Percentiles rank a stretch among this genome's conserved stretches.
These are phyloP conservation scores for Chaetomiaceae sp. DNA, from an alignment of 2,329 filamentous ascomycete species.

Conservation along the genomic window DNA sequence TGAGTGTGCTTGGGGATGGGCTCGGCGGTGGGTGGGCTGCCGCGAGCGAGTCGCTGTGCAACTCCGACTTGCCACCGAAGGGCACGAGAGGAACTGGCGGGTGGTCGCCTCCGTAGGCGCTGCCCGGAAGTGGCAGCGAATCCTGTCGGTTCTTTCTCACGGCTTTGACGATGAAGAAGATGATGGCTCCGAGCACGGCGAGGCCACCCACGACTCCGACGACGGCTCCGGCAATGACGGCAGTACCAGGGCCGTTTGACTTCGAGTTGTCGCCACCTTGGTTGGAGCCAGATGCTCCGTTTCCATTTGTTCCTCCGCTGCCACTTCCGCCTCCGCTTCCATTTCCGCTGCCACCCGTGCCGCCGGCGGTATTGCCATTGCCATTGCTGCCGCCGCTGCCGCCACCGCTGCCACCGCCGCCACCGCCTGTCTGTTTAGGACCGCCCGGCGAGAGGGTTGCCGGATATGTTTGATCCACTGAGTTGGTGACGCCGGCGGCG, in stretches of 20 bases:
- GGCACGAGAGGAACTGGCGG: slow-evolving; percentile 9
- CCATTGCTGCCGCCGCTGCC: background rate
- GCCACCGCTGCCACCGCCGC: too few relatives aligned
- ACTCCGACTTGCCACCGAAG: slow-evolving; percentile 27
- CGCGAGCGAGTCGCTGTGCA: slow-evolving; percentile 15
- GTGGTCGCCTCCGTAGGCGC: slow-evolving; percentile 11
- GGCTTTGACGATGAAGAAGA: slow-evolving; percentile 32
- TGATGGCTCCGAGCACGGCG: slow-evolving; percentile 27
- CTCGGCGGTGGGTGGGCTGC: slow-evolving; percentile 24
- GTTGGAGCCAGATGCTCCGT: background rate
- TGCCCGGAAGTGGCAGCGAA: slow-evolving; percentile 5
- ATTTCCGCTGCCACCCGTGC: slow-evolving; percentile 14
- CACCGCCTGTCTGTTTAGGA: slow-evolving; percentile 6
- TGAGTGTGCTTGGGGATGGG: slow-evolving; percentile 27
- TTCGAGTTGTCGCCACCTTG: background rate
- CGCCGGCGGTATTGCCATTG: too few relatives aligned
- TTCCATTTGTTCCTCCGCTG: background rate
- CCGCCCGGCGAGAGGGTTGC: slow-evolving; percentile 4
- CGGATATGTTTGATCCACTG: slow-evolving; percentile 27
- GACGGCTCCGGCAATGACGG: slow-evolving; percentile 32
- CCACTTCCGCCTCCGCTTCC: slow-evolving; percentile 3
- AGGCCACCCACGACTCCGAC: slow-evolving; percentile 31
- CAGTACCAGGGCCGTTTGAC: slow-evolving; percentile 23
- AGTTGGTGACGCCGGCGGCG: slow-evolving; percentile 37
- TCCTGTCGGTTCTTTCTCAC: slow-evolving; percentile 21